phyloP scores from a whole-genome alignment of 345 rosid genomes.

The Gossypium raimondii region DNA sequence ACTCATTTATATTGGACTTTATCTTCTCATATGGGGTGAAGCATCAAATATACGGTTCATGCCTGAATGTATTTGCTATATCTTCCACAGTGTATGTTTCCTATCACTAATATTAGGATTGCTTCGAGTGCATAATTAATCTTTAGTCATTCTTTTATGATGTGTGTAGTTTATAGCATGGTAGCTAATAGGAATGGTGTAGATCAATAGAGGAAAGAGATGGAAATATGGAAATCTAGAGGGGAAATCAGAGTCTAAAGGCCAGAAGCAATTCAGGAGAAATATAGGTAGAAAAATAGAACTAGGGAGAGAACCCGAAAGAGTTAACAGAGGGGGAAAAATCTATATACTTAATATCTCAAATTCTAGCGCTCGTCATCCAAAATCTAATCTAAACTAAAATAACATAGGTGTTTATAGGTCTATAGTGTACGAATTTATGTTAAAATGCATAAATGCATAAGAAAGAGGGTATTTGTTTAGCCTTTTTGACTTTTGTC shows the following conservation, averaged over 20 bases:
- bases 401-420: background rate
- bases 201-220: background rate
- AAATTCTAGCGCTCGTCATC: background rate
- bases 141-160: background rate
- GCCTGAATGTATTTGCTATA: conserved; percentile 99
- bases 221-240: background rate
- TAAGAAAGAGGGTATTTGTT: background rate
- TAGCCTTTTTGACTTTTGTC: conserved; percentile 4
- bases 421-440: background rate
- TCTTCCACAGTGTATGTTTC: conserved; percentile 74
- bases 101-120: background rate
- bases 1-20: conserved; percentile 79
- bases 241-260: background rate
- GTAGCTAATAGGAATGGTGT: background rate
- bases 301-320: background rate
- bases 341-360: background rate
- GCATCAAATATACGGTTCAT: conserved; percentile 97
- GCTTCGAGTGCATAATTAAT: background rate
- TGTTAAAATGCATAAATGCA: background rate
- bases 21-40: conserved; percentile 99
- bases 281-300: background rate
- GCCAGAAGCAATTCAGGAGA: background rate
- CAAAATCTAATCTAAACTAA: conserved; percentile 1
- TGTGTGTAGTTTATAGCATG: background rate
- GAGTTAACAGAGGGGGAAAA: background rate